Base-by-base conservation (phyloP, 805 yeast genomes). In the Saturnispora sekii region DNA sequence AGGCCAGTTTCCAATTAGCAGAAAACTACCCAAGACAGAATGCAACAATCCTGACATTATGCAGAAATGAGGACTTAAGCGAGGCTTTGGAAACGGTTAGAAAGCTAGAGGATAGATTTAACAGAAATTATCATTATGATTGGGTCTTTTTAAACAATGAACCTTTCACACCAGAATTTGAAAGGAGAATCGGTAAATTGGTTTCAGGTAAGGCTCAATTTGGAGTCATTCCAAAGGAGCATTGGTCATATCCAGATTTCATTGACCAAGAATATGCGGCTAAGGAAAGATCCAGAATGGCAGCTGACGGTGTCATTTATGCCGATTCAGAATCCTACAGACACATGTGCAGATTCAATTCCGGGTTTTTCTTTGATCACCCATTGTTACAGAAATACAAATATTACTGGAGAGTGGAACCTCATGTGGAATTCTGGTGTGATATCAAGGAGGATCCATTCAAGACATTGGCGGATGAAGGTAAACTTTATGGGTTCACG, bases 61-160 rank as follows among this genome's bases (percentile, higher is more conserved):
- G 86, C 32, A 71, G 93, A 57, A 80, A 85, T 62, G 56, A 65
- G 26, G 95, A 85, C 54, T 59, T 83, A 49, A 57, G 66, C 52
- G 70, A 68, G n/a, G 66, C 84, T 41, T 51, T 81, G 32, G 70
- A 67, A 39, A 77, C 93, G 5, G 80, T 87, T 48, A 71, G 81
- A 46, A 69, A 73, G 47, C 74, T 85, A 33, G 95, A 86, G 68
- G 86, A 82, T 61, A 73, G 89, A 45, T 88, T 88, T 68, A 88
- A 90, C 67, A 61, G 64, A 41, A 68, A 79, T 50, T 88, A 58
- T 65, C 76, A 84, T 52, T 89, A 89, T 61, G 95, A 87, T 60
- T 89, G 96, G 96, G 89, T 88, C 12, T 89, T 89, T 63, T 67
- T 90, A 53, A 89, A 89, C 64, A 90, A 90, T 60, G 79, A 74